Evolutionary conservation across 345 rosid species (phyloP).

Genomic region (Mercurialis annua): DNA sequence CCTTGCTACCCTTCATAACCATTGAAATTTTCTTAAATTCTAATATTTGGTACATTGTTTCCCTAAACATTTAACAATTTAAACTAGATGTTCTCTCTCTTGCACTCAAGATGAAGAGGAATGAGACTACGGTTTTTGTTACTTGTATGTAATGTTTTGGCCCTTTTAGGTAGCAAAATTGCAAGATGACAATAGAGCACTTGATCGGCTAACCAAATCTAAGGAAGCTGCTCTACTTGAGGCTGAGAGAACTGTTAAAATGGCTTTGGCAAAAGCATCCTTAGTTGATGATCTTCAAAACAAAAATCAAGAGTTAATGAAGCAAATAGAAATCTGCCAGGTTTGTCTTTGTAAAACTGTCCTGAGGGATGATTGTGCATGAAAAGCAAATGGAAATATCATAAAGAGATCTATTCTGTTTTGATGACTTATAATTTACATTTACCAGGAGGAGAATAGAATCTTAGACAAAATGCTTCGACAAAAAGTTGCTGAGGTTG

Average conservation of each 20-base stretch:
- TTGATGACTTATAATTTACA: background rate
- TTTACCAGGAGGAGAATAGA: conserved; percentile 45
- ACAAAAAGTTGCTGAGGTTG: conserved; percentile 54
- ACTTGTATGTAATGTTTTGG: conserved; percentile 6
- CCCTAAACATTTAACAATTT: background rate
- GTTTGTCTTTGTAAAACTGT: conserved; percentile 19
- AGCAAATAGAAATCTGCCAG: conserved; percentile 57
- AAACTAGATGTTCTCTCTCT: background rate
- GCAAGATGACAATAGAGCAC: conserved; percentile 50
- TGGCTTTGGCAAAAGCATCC: conserved; percentile 51
- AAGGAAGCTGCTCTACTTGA: conserved; percentile 52
- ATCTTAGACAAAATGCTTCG: conserved; percentile 49
- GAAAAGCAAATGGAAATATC: background rate
- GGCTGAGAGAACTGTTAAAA: conserved; percentile 48
- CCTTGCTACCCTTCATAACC: conserved; percentile 3
- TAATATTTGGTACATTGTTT: background rate
- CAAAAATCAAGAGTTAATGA: conserved; percentile 49
- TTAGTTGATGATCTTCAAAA: conserved; percentile 53
- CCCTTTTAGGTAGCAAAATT: conserved; percentile 33
- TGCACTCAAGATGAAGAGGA: background rate
- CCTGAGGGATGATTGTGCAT: background rate
- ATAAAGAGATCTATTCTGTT: background rate
- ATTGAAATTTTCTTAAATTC: background rate
- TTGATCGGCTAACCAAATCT: conserved; percentile 49
- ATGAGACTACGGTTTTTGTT: background rate